A percentile compares a stretch with the other conserved stretches of the same genome.
phyloP scores from a whole-genome alignment of 768 basidiomycete genomes.

The Dioszegia aurantiaca region DNA sequence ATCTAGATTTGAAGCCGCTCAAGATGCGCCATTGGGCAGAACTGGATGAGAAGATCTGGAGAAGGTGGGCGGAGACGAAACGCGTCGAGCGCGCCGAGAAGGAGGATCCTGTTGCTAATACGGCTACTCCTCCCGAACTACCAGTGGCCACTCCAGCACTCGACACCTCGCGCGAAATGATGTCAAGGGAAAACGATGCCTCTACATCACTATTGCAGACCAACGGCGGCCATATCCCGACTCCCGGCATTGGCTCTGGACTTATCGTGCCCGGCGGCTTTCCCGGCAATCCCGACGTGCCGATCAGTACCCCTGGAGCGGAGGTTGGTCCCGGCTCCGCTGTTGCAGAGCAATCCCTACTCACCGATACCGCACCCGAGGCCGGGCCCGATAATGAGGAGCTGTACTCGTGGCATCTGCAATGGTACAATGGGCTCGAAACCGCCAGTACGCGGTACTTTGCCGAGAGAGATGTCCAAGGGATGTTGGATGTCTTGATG shows the following conservation, averaged over 20 bases:
- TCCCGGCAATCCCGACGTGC: slow-evolving; percentile 7
- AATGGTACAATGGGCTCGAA: slow-evolving; percentile 99
- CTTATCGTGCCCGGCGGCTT: slow-evolving; percentile 6
- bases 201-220: too few species aligned
- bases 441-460: slow-evolving; percentile 95
- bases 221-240: too few species aligned
- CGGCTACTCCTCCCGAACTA: too few species aligned
- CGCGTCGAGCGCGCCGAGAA: neutral
- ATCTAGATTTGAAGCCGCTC: slow-evolving; percentile 78
- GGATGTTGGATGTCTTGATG: slow-evolving; percentile 89
- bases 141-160: too few species aligned
- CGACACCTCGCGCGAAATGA: too few species aligned
- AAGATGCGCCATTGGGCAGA: slow-evolving; percentile 69
- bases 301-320: neutral
- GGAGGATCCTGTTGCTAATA: neutral
- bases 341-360: too few species aligned
- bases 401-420: slow-evolving; percentile 78
- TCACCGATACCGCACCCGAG: too few species aligned
- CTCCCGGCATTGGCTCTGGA: neutral
- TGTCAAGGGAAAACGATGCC: too few species aligned
- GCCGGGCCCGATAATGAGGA: neutral
- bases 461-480: slow-evolving; percentile 92
- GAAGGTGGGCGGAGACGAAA: slow-evolving; percentile 22
- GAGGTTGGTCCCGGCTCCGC: neutral
- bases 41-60: slow-evolving; percentile 66